phyloP scores from a whole-genome alignment of 495 filamentous ascomycete species.

The Trypethelium eluteriae region DNA sequence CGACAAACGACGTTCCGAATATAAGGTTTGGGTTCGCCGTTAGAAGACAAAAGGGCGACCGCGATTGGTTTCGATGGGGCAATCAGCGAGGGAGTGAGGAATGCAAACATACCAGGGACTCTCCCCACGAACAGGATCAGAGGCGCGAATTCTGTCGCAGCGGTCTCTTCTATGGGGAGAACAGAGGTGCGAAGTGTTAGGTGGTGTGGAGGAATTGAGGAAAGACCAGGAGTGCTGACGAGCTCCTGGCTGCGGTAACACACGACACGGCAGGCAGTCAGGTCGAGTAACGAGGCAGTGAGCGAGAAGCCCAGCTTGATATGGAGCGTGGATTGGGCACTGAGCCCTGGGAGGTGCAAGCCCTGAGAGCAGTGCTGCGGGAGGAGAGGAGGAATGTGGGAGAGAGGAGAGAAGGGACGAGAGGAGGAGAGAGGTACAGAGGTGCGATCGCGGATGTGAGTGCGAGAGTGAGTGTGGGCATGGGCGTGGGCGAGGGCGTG shows the following conservation, averaged over 20 bases:
- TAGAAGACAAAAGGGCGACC: background rate
- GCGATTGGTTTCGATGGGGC: background rate
- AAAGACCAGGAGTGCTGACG: background rate
- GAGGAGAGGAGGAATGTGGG: background rate
- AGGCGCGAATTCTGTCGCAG: background rate
- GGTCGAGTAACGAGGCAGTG: background rate
- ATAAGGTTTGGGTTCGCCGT: slow-evolving; percentile 6
- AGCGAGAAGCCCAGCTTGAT: background rate
- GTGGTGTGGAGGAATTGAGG: background rate
- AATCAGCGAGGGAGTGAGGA: background rate
- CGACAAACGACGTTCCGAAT: background rate
- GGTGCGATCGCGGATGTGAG: background rate
- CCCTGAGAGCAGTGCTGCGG: background rate
- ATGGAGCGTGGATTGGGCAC: background rate
- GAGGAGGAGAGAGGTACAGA: background rate
- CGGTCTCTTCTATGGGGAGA: background rate
- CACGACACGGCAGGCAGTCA: background rate
- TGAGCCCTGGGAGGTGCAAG: background rate
- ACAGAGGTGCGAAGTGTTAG: background rate
- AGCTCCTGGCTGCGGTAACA: background rate
- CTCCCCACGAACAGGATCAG: background rate
- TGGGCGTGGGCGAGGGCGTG: background rate
- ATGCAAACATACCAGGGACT: slow-evolving; percentile 12
- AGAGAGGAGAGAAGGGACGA: background rate
- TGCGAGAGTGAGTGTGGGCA: background rate